Percentiles rank a stretch among this genome's conserved stretches.
Conservation (phyloP, 2,329 filamentous ascomycete species). For the Geosmithia flava region DNA sequence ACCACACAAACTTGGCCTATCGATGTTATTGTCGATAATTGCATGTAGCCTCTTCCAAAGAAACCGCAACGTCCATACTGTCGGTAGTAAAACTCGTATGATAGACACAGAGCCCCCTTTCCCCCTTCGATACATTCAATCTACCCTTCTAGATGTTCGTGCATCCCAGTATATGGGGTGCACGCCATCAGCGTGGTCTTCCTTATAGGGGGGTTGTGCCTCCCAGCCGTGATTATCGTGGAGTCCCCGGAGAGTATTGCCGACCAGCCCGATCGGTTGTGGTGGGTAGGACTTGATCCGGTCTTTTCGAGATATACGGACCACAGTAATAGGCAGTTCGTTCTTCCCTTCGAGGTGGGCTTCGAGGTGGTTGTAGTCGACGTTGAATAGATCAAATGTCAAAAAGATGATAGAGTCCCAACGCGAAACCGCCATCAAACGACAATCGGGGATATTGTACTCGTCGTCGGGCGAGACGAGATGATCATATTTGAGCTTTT, state of each 20-base stretch:
- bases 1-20: too few relatives aligned
- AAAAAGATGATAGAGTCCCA: conserved; percentile 1
- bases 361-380: conserved; percentile 1
- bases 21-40: too few relatives aligned
- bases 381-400: conserved; percentile 2
- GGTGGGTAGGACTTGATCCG: background rate
- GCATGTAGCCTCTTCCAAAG: too few relatives aligned
- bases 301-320: background rate
- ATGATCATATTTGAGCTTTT: background rate
- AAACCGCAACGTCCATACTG: too few relatives aligned
- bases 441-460: conserved; percentile 1
- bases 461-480: conserved; percentile 1
- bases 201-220: background rate
- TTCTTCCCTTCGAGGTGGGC: conserved; percentile 1
- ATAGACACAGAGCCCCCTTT: too few relatives aligned
- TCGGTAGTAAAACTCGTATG: too few relatives aligned
- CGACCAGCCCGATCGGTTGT: background rate
- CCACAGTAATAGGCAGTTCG: conserved; percentile 1
- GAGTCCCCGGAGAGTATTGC: background rate
- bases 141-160: too few relatives aligned
- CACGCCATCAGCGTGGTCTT: conserved; percentile 1
- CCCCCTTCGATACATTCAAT: too few relatives aligned
- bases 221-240: conserved; percentile 1
- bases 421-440: conserved; percentile 2
- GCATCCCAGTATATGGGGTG: background rate